Evolutionary conservation across 1,139 yeast species (phyloP), one percentile per base, ranked within the genome.

Genomic region (Hanseniaspora gamundiae): DNA sequence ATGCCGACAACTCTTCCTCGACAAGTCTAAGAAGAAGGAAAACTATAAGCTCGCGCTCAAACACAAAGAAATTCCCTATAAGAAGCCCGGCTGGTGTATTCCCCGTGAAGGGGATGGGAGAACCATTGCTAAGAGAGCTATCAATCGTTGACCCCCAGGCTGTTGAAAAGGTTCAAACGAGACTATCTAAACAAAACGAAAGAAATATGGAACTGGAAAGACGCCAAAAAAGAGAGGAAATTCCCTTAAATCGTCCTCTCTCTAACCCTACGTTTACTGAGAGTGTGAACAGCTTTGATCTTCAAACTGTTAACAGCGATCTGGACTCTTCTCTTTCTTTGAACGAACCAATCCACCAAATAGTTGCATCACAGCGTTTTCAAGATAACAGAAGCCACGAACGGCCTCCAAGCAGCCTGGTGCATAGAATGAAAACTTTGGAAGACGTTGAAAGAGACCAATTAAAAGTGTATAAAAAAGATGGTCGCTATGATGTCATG

Each of bases 61-160:
- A 40, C 44, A 40, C 9, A 17, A 41, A 24, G 28, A 41, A 10
- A 27, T n/a, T 22, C 8, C 45, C 46, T 35, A 38, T 62, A 2
- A 64, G 78, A 51, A 78, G 87, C 1, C 93, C 91, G 2, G 74
- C 73, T 29, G 84, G 84, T 49, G 87, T 80, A 0, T 82, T 81
- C 60, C 93, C 93, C 0, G 87, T 82, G 1, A 68, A 68, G 51
- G 91, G 85, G 2, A 80, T 81, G 88, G 86, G 83, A 0, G 68
- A 67, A 7, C 81, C 88, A 2, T 56, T 73, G 36, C 60, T 60
- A 19, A 65, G 73, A 45, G 88, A 80, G 53, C 62, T 64, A 41
- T 65, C 78, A 0, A 77, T 80, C 45, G 86, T 84, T 24, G 62
- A 64, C 29, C 52, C 63, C 7, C 54, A 44, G 39, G 35, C 43